Conservation (phyloP, 108 stramenopile species). For the Mayamaea pseudoterrestris region DNA sequence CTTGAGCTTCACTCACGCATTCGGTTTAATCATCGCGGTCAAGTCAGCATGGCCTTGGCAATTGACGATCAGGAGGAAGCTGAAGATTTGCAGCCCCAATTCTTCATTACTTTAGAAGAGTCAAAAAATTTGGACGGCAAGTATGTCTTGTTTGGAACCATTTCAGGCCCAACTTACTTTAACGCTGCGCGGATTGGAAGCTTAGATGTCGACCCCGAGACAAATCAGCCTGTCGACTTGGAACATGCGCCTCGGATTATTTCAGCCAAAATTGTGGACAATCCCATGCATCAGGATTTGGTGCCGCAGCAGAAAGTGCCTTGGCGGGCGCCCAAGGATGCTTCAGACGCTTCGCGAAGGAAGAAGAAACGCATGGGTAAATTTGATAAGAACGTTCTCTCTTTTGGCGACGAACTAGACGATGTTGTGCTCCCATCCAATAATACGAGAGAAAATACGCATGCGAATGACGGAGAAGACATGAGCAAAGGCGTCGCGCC, state of each 20-base stretch:
- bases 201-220: conserved; percentile 44
- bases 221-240: conserved; percentile 29
- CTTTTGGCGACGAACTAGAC: conserved; percentile 77
- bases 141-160: conserved; percentile 86
- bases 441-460: no score
- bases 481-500: no score
- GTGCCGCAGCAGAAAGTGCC: conserved; percentile 44
- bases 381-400: conserved; percentile 67
- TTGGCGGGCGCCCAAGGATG: conserved; percentile 27
- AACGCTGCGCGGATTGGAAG: conserved; percentile 87
- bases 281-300: conserved; percentile 73
- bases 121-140: conserved; percentile 79
- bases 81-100: conserved; percentile 77
- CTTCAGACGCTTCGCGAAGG: conserved; percentile 7
- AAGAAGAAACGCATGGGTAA: conserved; percentile 34
- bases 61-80: conserved; percentile 23
- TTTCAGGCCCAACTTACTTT: conserved; percentile 86
- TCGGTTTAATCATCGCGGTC: conserved; percentile 87
- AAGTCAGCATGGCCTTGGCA: conserved; percentile 84
- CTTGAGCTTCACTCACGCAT: conserved; percentile 82
- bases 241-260: conserved; percentile 48
- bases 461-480: no score
- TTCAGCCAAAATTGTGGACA: conserved; percentile 66
- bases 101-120: conserved; percentile 92
- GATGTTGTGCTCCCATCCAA: no score